Evolutionary conservation across 139 green algal species (phyloP).

Genomic region (Chlamydomonas applanata): DNA sequence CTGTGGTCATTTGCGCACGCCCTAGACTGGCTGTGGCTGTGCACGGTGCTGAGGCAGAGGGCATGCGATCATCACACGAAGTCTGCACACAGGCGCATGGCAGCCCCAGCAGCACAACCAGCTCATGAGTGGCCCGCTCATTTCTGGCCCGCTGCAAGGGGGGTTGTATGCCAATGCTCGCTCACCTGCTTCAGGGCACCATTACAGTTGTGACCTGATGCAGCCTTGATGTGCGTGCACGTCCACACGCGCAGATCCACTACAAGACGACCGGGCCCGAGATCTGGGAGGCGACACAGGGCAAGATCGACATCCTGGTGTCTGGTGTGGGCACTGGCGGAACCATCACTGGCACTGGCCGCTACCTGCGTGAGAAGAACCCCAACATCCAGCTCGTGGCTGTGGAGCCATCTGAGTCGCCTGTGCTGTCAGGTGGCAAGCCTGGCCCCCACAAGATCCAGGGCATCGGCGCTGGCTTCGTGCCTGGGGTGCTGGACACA

Average conservation of each 20-base stretch:
- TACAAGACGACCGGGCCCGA: constrained; percentile 55
- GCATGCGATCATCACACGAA: too few species aligned
- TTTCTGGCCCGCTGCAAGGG: too few species aligned
- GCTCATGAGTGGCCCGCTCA: too few species aligned
- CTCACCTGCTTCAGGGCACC: too few species aligned
- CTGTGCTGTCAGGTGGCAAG: constrained; percentile 70
- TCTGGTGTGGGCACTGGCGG: constrained; percentile 88
- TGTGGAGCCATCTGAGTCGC: constrained; percentile 80
- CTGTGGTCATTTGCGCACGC: too few species aligned
- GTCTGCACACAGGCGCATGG: too few species aligned
- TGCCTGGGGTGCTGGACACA: constrained; percentile 83
- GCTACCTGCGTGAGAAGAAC: constrained; percentile 80
- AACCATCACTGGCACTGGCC: constrained; percentile 82
- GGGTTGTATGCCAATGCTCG: too few species aligned
- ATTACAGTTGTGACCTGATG: too few species aligned
- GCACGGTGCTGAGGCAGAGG: too few species aligned
- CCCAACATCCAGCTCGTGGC: constrained; percentile 65
- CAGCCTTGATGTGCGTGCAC: too few species aligned
- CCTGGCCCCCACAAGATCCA: constrained; percentile 97
- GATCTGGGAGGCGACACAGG: constrained; percentile 68
- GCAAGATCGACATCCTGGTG: constrained; percentile 49
- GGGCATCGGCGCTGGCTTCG: constrained; percentile 96
- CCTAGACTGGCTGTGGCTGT: too few species aligned
- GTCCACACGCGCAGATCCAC: constrained; percentile 41
- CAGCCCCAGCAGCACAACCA: too few species aligned